Conservation (phyloP, 2,329 filamentous ascomycete species). For the Sporothrix inflata region DNA sequence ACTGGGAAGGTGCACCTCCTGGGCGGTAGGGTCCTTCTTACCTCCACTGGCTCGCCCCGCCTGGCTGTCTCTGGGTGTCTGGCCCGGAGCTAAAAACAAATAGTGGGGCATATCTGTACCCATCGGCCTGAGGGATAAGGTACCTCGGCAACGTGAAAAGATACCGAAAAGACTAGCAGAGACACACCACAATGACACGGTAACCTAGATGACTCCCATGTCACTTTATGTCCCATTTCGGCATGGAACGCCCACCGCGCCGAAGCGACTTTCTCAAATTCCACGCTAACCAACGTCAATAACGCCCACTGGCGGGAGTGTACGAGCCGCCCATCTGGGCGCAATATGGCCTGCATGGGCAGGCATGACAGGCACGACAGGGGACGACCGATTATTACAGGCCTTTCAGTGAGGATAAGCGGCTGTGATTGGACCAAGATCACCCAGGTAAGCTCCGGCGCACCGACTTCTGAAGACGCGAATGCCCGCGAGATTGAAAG, state of each 20-base stretch:
- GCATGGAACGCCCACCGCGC: background rate
- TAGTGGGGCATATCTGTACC: background rate
- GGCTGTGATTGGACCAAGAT: no score
- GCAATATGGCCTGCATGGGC: background rate
- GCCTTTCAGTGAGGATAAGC: background rate
- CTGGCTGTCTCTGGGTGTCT: background rate
- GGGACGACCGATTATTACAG: no score
- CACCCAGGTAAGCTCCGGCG: constrained; percentile 5
- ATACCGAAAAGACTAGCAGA: background rate
- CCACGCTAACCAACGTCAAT: background rate
- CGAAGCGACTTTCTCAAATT: background rate
- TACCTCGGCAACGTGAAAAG: background rate
- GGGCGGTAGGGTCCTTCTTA: no score
- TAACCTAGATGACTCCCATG: background rate
- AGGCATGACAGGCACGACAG: background rate
- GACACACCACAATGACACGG: background rate
- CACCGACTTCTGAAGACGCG: constrained; percentile 10
- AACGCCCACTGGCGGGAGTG: constrained; percentile 1
- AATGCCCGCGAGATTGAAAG: background rate
- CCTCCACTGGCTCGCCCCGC: no score
- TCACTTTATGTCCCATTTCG: background rate
- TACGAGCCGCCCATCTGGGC: background rate
- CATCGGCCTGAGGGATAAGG: background rate
- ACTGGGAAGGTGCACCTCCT: no score
- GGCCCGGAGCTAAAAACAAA: background rate